Base-by-base conservation (phyloP, 2,329 filamentous ascomycete genomes). In the Hysterium pulicare region DNA sequence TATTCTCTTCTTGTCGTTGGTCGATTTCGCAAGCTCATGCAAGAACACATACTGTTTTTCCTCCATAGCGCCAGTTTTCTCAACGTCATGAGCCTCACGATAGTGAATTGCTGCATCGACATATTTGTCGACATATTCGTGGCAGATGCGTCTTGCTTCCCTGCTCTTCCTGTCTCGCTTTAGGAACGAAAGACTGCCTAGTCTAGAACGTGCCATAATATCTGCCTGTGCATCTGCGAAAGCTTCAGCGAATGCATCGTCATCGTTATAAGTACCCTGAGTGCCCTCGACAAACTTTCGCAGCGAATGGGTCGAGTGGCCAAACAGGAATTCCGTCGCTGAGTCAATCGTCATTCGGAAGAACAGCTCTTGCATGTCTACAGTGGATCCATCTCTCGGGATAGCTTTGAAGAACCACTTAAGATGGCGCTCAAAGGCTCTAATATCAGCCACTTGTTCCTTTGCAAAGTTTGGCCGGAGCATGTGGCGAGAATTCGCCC, bases 341-440 rank as follows among this genome's bases (percentile, higher is more conserved):
- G 70, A 66, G 47, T 76, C 73, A 42, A 76, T 69, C 1, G 73
- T 75, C 9, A 74, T 46, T n/a, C 65, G 59, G 62, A 75, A 75
- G 60, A 76, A 74, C 11, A 74, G 61, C 9, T 57, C 52, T 34
- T 68, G 65, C 4, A 70, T 42, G 43, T 70, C 65, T 17, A 67
- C 52, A 3, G 64, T 64, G 11, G 69, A 48, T 21, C 64, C 64
- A 63, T 35, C 82, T 74, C 44, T 78, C 67, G 81, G 80, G 7
- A 88, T 72, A 17, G 74, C 72, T n/a, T 71, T 68, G 20, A 86
- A 69, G 43, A 88, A 67, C 20, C 75, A 69, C 23, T 71, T 62
- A 13, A 84, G 70, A 64, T 86, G 81, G 2, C 60, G 65, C 52
- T 86, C 82, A 39, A 85, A 82, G 1, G 77, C 78, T 1, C 69